Evolutionary conservation across 371 early-diverging fungal genomes (phyloP).

Genomic region (Dinochytrium kinnereticum): DNA sequence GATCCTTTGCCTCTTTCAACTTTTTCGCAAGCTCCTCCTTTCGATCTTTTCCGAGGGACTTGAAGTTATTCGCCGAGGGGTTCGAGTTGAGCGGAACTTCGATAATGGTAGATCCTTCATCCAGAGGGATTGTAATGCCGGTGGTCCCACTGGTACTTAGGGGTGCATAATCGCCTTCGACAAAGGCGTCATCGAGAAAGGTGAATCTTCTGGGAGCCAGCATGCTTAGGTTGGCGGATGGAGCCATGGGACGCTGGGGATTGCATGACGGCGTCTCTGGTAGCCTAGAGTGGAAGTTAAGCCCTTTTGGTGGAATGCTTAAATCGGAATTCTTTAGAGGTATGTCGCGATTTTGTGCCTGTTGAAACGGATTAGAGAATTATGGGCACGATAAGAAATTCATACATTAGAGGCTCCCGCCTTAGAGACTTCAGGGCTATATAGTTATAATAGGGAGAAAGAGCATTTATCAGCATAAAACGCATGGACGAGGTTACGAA

Average conservation of each 20-base stretch:
- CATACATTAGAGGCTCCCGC: too few species aligned
- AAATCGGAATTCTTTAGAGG: too few species aligned
- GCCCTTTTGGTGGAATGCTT: too few species aligned
- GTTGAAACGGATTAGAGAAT: too few species aligned
- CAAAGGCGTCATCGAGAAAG: not conserved
- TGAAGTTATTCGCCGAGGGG: not conserved
- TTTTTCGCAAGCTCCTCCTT: not conserved
- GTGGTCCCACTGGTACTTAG: not conserved
- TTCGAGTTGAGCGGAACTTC: not conserved
- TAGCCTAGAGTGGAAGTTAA: not conserved
- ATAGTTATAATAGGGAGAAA: too few species aligned
- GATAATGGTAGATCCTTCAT: not conserved
- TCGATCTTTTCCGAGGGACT: slow-evolving; percentile 4
- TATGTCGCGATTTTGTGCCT: too few species aligned
- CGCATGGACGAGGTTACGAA: too few species aligned
- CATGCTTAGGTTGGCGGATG: not conserved
- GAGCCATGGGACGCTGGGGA: not conserved
- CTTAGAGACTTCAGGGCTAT: too few species aligned
- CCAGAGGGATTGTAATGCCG: slow-evolving; percentile 8
- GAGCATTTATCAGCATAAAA: too few species aligned
- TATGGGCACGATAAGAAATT: too few species aligned
- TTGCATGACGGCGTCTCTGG: not conserved
- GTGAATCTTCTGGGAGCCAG: not conserved
- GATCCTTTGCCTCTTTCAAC: not conserved
- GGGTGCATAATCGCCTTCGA: not conserved